Evolutionary conservation across 176 grass and related monocot species (phyloP).

Genomic region (Avena eriantha): DNA sequence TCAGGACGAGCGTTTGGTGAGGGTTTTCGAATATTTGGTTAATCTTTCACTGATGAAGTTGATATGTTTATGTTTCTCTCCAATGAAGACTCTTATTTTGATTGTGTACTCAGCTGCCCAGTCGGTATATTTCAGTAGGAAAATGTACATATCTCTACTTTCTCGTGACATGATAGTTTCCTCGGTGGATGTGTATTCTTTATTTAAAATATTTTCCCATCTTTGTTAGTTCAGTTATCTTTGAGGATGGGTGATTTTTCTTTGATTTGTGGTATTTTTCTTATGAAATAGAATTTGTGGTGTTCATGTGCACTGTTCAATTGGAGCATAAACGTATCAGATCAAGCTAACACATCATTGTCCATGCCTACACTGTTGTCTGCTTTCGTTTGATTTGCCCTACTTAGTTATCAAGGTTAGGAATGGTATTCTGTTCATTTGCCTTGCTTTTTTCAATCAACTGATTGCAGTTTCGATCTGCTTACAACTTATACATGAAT

Average conservation of each 20-base stretch:
- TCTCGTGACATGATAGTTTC: background rate
- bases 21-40: background rate
- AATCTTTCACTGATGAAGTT: background rate
- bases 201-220: background rate
- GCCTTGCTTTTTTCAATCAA: background rate
- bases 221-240: background rate
- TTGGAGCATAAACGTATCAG: background rate
- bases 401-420: background rate
- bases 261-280: background rate
- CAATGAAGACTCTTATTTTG: background rate
- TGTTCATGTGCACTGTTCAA: background rate
- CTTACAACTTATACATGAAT: background rate
- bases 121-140: background rate
- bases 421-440: background rate
- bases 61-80: background rate
- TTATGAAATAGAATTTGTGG: background rate
- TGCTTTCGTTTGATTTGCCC: background rate
- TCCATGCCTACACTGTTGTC: background rate
- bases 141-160: background rate
- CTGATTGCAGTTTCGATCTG: background rate
- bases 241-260: background rate
- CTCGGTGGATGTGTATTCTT: background rate
- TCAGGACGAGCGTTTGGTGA: conserved; percentile 42
- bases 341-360: background rate
- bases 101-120: background rate